These are phyloP conservation scores for Didymella glomerata DNA, from an alignment of 2,329 filamentous ascomycete species.

Conservation along the genomic window DNA sequence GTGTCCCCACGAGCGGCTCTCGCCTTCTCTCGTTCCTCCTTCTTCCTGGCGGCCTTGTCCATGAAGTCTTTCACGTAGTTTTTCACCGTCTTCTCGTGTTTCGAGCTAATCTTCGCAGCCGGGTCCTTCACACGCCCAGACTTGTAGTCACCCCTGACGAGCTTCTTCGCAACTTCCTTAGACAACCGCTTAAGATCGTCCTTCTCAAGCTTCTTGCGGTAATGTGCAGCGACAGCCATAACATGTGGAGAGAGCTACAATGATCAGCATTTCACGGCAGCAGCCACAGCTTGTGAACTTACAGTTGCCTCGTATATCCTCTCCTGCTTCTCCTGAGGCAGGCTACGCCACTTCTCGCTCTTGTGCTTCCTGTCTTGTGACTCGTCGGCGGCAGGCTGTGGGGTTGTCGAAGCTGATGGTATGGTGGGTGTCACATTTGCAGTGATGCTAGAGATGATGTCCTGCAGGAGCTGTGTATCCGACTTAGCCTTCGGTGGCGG, in stretches of 20 bases:
- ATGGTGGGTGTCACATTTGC: slow-evolving; percentile 67
- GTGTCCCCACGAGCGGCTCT: slow-evolving; percentile 55
- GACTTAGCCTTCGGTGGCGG: slow-evolving; percentile 71
- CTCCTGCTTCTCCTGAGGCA: slow-evolving; percentile 85
- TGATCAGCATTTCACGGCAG: slow-evolving; percentile 18
- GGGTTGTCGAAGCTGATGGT: slow-evolving; percentile 69
- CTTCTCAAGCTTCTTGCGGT: slow-evolving; percentile 83
- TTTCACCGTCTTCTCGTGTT: slow-evolving; percentile 83
- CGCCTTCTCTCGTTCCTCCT: slow-evolving; percentile 68
- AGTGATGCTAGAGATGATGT: slow-evolving; percentile 77
- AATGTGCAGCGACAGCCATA: slow-evolving; percentile 86
- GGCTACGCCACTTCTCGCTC: slow-evolving; percentile 73
- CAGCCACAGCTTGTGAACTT: slow-evolving; percentile 50
- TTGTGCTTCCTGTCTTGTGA: slow-evolving; percentile 61
- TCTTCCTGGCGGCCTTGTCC: slow-evolving; percentile 80
- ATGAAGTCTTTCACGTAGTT: slow-evolving; percentile 85
- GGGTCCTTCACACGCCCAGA: slow-evolving; percentile 86
- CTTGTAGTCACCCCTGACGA: slow-evolving; percentile 92
- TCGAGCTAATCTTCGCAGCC: slow-evolving; percentile 72
- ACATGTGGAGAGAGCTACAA: slow-evolving; percentile 81
- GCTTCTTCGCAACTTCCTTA: slow-evolving; percentile 81
- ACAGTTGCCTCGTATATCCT: slow-evolving; percentile 95
- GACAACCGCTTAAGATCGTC: slow-evolving; percentile 74
- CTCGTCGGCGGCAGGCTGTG: slow-evolving; percentile 65
- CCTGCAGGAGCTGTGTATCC: slow-evolving; percentile 79